These are phyloP conservation scores for Biancaea sappan DNA, from an alignment of 306 rosid species.

Conservation along the genomic window DNA sequence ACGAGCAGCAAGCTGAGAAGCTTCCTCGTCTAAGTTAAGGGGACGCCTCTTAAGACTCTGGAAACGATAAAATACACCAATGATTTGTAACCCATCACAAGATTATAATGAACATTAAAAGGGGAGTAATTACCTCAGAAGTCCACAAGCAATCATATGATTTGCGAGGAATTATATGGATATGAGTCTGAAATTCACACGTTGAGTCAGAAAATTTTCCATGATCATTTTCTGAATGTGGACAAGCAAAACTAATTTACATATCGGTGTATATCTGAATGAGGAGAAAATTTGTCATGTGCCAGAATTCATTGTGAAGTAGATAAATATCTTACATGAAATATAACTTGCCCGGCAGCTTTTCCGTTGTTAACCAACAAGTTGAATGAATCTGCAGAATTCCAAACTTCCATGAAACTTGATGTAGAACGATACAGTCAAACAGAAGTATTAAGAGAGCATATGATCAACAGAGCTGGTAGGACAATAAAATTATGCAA, in stretches of 20 bases:
- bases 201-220: slow-evolving; percentile 32
- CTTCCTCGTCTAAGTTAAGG: slow-evolving; percentile 64
- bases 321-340: slow-evolving; percentile 68
- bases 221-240: not conserved
- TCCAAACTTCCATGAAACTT: slow-evolving; percentile 34
- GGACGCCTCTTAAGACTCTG: slow-evolving; percentile 79
- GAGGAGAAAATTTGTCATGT: too few relatives aligned
- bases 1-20: slow-evolving; percentile 58
- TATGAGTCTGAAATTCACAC: slow-evolving; percentile 76
- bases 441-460: slow-evolving; percentile 13
- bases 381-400: slow-evolving; percentile 87
- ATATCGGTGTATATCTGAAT: too few relatives aligned
- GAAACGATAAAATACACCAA: slow-evolving; percentile 7
- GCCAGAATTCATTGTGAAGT: not conserved
- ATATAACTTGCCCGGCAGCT: slow-evolving; percentile 97
- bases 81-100: slow-evolving; percentile 1
- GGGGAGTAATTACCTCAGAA: slow-evolving; percentile 69
- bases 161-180: slow-evolving; percentile 93
- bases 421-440: slow-evolving; percentile 5
- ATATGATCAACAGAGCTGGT: not conserved
- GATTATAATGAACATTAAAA: slow-evolving; percentile 15
- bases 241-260: not conserved
- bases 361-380: slow-evolving; percentile 83
- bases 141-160: slow-evolving; percentile 82
- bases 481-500: not conserved